Conservation (phyloP, 352 stramenopile genomes). For the Globisporangium cylindrosporum region DNA sequence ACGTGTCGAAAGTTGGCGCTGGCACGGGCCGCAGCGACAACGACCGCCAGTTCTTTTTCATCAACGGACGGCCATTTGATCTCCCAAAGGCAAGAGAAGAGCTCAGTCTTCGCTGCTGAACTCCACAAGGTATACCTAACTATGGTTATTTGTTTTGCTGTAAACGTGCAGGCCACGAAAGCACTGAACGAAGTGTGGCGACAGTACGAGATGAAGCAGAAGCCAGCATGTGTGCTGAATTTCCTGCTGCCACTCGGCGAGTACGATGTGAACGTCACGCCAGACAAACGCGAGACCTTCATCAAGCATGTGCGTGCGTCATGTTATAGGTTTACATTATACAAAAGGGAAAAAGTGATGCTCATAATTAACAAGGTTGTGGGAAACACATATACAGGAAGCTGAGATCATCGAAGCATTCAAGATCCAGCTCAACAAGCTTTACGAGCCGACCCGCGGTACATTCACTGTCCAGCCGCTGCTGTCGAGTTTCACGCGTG, state of each 20-base stretch:
- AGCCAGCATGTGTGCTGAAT: constrained; percentile 92
- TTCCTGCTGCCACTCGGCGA: constrained; percentile 84
- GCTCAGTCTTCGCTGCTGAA: neutral
- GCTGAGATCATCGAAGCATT: constrained; percentile 56
- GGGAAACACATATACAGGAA: constrained; percentile 24
- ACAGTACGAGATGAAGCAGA: constrained; percentile 89
- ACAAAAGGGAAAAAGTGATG: neutral
- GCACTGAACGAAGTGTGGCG: constrained; percentile 91
- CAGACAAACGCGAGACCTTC: constrained; percentile 96
- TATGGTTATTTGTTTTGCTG: neutral
- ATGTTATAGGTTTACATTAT: neutral
- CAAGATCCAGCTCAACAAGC: constrained; percentile 46
- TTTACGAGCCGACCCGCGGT: constrained; percentile 62
- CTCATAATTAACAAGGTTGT: neutral
- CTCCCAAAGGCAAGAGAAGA: constrained; percentile 59
- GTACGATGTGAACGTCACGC: constrained; percentile 97
- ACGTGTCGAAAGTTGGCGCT: constrained; percentile 63
- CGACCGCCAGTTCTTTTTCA: constrained; percentile 94
- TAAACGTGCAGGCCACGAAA: constrained; percentile 35
- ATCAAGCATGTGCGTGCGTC: constrained; percentile 51
- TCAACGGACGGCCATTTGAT: constrained; percentile 96
- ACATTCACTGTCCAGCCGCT: constrained; percentile 64
- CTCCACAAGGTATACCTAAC: no score
- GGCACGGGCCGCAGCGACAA: constrained; percentile 80
- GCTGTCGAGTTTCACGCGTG: constrained; percentile 37